Percentiles rank a stretch among this genome's conserved stretches.
phyloP scores from a whole-genome alignment of 73 alveolate species.

The Paraurostyla sp. region DNA sequence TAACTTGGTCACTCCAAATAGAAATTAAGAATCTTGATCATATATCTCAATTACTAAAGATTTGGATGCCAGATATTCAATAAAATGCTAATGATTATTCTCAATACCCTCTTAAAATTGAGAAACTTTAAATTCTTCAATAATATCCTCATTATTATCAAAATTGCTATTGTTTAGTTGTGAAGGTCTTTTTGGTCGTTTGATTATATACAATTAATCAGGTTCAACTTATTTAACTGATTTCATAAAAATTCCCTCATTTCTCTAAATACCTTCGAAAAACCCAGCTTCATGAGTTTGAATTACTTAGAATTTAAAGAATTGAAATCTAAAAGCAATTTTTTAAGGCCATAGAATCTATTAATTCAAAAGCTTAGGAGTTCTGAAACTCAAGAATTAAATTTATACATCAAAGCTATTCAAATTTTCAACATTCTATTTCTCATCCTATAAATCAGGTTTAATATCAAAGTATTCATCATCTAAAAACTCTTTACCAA shows the following conservation, averaged over 20 bases:
- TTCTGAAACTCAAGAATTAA: background rate
- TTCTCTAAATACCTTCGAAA: background rate
- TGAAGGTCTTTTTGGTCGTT: background rate
- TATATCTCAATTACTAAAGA: background rate
- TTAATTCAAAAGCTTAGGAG: background rate
- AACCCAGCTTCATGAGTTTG: constrained; percentile 3
- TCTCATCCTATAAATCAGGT: background rate
- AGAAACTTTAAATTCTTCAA: background rate
- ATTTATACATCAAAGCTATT: background rate
- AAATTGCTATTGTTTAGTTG: background rate
- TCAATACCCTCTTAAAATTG: background rate
- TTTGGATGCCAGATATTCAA: background rate
- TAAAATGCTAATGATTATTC: background rate
- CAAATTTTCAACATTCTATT: background rate
- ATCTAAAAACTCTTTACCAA: constrained; percentile 9
- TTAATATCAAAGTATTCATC: background rate
- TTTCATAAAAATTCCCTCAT: background rate
- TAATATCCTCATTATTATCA: background rate
- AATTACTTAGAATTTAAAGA: background rate
- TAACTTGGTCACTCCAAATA: constrained; percentile 22
- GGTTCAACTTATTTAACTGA: background rate
- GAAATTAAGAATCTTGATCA: background rate
- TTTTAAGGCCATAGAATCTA: background rate
- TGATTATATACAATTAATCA: background rate
- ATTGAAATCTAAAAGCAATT: constrained; percentile 8